phyloP scores from a whole-genome alignment of 2,329 filamentous ascomycete genomes.

The Aspergillus sp. region DNA sequence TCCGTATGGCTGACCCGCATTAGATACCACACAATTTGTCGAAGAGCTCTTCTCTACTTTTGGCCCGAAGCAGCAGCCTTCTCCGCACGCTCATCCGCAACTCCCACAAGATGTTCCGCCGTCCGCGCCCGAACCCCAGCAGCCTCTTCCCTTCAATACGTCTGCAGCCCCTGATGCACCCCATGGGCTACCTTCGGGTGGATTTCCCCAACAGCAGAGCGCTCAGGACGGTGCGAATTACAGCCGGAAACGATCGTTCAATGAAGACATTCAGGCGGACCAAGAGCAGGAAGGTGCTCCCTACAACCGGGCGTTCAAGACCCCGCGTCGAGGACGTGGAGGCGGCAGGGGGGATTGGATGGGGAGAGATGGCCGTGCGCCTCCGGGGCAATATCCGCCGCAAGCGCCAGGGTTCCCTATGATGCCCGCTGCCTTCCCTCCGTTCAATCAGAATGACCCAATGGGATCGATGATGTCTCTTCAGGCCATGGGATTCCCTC shows the following conservation, averaged over 20 bases:
- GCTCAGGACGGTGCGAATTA: conserved; percentile 17
- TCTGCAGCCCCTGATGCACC: conserved; percentile 13
- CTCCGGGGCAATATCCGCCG: conserved; percentile 18
- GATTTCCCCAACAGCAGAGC: conserved; percentile 10
- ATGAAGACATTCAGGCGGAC: conserved; percentile 41
- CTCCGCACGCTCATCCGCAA: conserved; percentile 14
- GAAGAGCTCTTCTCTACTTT: conserved; percentile 47
- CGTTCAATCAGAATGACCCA: conserved; percentile 48
- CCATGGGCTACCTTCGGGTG: conserved; percentile 13
- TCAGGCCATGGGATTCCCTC: conserved; percentile 44
- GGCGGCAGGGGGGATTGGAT: conserved; percentile 36
- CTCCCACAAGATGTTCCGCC: conserved; percentile 14
- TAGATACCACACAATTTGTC: conserved; percentile 46
- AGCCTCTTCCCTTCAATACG: conserved; percentile 14
- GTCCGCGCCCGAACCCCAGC: conserved; percentile 10
- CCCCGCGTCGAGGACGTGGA: conserved; percentile 30
- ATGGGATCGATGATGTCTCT: conserved; percentile 46
- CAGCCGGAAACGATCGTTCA: conserved; percentile 44
- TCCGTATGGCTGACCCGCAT: conserved; percentile 7
- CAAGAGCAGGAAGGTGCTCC: conserved; percentile 34
- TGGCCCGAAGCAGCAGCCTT: conserved; percentile 33
- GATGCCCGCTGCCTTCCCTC: conserved; percentile 39
- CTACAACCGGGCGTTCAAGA: conserved; percentile 41
- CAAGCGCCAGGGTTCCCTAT: conserved; percentile 23
- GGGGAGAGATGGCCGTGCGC: conserved; percentile 19